A percentile compares a stretch with the other conserved stretches of the same genome.
Evolutionary conservation across 176 grass and related monocot genomes (phyloP).

Genomic region (Chrysopogon serrulatus): DNA sequence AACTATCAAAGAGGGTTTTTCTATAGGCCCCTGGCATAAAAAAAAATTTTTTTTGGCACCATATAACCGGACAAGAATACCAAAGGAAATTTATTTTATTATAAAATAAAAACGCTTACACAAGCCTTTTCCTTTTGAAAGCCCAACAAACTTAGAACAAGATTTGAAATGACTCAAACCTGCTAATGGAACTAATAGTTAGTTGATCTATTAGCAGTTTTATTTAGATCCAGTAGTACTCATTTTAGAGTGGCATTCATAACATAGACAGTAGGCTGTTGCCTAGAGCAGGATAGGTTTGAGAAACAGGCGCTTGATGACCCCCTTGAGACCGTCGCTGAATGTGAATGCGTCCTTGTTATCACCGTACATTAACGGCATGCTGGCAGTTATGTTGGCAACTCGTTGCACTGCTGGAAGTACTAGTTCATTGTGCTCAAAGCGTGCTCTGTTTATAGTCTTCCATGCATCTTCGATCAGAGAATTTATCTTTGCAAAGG

Average conservation of each 20-base stretch:
- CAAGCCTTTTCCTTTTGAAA: too few species aligned
- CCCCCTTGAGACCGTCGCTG: constrained; percentile 16
- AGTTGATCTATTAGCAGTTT: too few species aligned
- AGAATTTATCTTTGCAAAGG: not conserved
- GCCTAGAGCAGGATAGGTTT: not conserved
- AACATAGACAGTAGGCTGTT: not conserved
- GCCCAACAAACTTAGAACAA: too few species aligned
- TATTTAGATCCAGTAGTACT: too few species aligned
- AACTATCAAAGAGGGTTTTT: too few species aligned
- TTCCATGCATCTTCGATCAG: constrained; percentile 18
- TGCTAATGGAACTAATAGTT: too few species aligned
- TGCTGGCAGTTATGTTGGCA: constrained; percentile 9
- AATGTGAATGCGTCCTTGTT: constrained; percentile 28
- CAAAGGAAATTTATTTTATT: too few species aligned
- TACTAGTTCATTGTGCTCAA: not conserved
- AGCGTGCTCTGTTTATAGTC: not conserved
- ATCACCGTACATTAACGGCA: constrained; percentile 27
- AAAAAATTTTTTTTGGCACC: too few species aligned
- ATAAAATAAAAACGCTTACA: too few species aligned
- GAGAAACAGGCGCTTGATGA: constrained; percentile 22
- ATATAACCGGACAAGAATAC: too few species aligned
- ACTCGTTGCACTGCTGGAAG: not conserved
- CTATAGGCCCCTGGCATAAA: too few species aligned
- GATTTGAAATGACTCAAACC: too few species aligned
- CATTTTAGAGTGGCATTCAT: not conserved